Evolutionary conservation across 2,329 filamentous ascomycete genomes (phyloP).

Genomic region (Arthrobotrys entomopaga): DNA sequence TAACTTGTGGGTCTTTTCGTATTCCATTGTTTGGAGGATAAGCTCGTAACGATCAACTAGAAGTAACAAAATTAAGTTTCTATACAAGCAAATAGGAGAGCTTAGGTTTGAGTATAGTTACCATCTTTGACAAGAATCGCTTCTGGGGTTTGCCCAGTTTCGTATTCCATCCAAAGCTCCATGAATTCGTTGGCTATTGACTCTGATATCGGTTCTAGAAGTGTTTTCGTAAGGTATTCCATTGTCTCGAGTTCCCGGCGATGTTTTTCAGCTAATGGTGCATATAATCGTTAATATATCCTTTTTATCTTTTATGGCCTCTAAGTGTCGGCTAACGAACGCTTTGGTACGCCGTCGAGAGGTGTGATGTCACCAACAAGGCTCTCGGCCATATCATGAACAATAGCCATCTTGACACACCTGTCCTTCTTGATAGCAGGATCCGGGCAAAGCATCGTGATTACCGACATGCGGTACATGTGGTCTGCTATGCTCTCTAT

Average conservation of each 20-base stretch:
- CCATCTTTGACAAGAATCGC: conserved; percentile 88
- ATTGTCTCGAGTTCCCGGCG: conserved; percentile 87
- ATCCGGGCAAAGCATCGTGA: conserved; percentile 85
- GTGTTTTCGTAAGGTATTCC: conserved; percentile 80
- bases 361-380: conserved; percentile 97
- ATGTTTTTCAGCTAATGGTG: conserved; percentile 74
- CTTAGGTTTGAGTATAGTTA: conserved; percentile 9
- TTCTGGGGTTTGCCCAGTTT: conserved; percentile 84
- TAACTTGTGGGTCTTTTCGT: conserved; percentile 78
- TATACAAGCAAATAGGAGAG: background rate
- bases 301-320: background rate
- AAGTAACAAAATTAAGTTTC: background rate
- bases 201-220: conserved; percentile 80
- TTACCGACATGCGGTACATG: conserved; percentile 99
- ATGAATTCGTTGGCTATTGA: conserved; percentile 78
- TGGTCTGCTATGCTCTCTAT: conserved; percentile 92
- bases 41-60: conserved; percentile 93
- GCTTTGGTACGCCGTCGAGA: conserved; percentile 82
- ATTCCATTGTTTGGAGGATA: conserved; percentile 94
- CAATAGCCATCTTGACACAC: conserved; percentile 93
- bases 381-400: conserved; percentile 97
- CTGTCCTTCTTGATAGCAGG: conserved; percentile 78
- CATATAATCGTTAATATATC: conserved; percentile 56
- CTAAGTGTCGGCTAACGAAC: conserved; percentile 33
- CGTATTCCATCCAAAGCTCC: conserved; percentile 92